Conservation (phyloP, 768 basidiomycete species). For the button mushroom (Agaricus bisporus) region DNA sequence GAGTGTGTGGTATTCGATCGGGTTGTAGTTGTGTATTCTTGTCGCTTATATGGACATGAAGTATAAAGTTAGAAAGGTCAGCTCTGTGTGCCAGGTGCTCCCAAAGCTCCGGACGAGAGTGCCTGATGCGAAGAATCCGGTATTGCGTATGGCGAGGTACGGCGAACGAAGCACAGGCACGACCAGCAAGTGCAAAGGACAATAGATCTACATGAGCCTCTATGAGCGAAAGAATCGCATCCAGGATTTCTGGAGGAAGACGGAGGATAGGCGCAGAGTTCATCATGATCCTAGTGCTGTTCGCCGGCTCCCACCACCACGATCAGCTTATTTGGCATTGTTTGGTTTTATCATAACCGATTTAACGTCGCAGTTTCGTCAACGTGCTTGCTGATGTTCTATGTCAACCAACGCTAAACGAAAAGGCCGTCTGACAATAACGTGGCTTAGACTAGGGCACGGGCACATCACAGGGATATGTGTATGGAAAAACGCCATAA, state of each 20-base stretch:
- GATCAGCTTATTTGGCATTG: background rate
- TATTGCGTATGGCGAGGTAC: constrained; percentile 47
- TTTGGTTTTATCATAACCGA: background rate
- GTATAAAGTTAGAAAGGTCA: constrained; percentile 42
- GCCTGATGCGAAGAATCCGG: constrained; percentile 39
- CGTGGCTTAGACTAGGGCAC: too few relatives aligned
- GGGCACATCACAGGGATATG: too few relatives aligned
- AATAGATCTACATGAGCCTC: constrained; percentile 35
- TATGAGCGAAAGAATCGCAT: constrained; percentile 40
- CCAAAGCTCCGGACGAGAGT: constrained; percentile 36
- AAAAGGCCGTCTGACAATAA: background rate
- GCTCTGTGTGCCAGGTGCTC: constrained; percentile 42
- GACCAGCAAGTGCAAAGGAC: constrained; percentile 38
- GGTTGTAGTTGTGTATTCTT: constrained; percentile 27
- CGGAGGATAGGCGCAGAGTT: constrained; percentile 21
- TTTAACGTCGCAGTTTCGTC: background rate
- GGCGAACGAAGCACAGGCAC: constrained; percentile 27
- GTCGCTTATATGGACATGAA: constrained; percentile 40
- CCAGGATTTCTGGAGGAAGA: constrained; percentile 42
- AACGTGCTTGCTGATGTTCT: background rate
- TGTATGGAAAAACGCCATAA: too few relatives aligned
- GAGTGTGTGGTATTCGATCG: constrained; percentile 35
- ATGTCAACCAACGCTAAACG: background rate
- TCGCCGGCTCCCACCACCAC: background rate
- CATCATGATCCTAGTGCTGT: background rate